Evolutionary conservation across 805 yeast genomes (phyloP), one percentile per base, ranked within the genome.

Genomic region (Candida stauntonica): DNA sequence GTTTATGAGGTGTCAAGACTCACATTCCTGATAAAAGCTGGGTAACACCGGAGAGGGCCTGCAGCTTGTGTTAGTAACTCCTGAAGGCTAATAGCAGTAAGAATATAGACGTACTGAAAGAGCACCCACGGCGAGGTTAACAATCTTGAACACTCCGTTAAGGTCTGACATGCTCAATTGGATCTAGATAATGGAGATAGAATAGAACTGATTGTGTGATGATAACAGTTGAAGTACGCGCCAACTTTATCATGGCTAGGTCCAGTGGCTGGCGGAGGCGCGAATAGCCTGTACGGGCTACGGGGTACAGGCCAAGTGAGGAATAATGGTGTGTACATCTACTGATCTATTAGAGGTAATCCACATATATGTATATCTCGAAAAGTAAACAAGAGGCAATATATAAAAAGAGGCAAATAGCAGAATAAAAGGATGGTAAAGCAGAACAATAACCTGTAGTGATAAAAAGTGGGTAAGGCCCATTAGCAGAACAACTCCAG

Each of bases 121-220:
- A 8, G 28, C 67, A 4, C 83, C 81, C 20, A 81, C 79, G 1
- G 67, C 51, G 34, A 81, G 50, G 53, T 81, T 81, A 43, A 72
- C 68, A 27, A 52, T 42, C 40, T 59, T 64, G 52, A 64, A 63
- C 17, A 57, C 39, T 14, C 55, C 57, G 34, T 38, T 49, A 4
- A 52, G 42, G 23, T 54, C 58, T 14, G 58, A 42, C 58, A 54
- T 53, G 28, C n/a, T 15, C 26, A 27, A n/a, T 27, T 11, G 7
- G 14, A n/a, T 24, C 13, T 5, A 16, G 11, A 8, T 17, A n/a
- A n/a, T n/a, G n/a, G n/a, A n/a, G n/a, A n/a, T n/a, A n/a, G n/a
- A n/a, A n/a, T n/a, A n/a, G n/a, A n/a, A n/a, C n/a, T n/a, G n/a
- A n/a, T n/a, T n/a, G n/a, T n/a, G n/a, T n/a, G n/a, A n/a, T 17